Conservation (phyloP, 2,329 filamentous ascomycete species). For the Microcyclosporella mali region DNA sequence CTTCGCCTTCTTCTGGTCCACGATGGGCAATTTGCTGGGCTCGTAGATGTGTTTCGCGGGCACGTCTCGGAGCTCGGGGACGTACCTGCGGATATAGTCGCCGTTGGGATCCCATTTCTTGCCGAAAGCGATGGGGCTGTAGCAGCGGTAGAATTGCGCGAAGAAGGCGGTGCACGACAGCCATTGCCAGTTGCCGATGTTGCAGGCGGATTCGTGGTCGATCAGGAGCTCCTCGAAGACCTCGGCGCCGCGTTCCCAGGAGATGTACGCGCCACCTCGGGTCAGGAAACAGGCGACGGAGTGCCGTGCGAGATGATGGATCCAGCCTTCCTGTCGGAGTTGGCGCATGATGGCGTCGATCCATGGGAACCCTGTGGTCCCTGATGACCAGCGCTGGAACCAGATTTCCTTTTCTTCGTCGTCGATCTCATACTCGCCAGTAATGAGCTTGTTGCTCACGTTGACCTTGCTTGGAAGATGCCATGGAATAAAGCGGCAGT, state of each 20-base stretch:
- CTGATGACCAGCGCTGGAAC: conserved; percentile 63
- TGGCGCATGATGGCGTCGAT: conserved; percentile 78
- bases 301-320: conserved; percentile 71
- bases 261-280: conserved; percentile 68
- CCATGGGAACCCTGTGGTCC: conserved; percentile 70
- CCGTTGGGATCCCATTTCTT: conserved; percentile 71
- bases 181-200: conserved; percentile 75
- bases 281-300: conserved; percentile 78
- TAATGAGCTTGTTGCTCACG: conserved; percentile 44
- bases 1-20: conserved; percentile 62
- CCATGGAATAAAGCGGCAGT: conserved; percentile 73
- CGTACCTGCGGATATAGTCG: conserved; percentile 55
- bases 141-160: conserved; percentile 64
- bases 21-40: conserved; percentile 66
- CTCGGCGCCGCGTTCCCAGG: conserved; percentile 72
- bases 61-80: conserved; percentile 59
- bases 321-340: conserved; percentile 66
- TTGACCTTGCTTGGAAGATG: conserved; percentile 60
- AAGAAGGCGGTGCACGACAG: conserved; percentile 70
- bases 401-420: conserved; percentile 55
- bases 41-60: conserved; percentile 70
- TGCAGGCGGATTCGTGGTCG: conserved; percentile 69
- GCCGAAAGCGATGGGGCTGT: conserved; percentile 62
- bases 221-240: conserved; percentile 72
- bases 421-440: conserved; percentile 60